These are phyloP conservation scores for Pestalotiopsis fici DNA, from an alignment of 2,329 filamentous ascomycete genomes.

Conservation along the genomic window DNA sequence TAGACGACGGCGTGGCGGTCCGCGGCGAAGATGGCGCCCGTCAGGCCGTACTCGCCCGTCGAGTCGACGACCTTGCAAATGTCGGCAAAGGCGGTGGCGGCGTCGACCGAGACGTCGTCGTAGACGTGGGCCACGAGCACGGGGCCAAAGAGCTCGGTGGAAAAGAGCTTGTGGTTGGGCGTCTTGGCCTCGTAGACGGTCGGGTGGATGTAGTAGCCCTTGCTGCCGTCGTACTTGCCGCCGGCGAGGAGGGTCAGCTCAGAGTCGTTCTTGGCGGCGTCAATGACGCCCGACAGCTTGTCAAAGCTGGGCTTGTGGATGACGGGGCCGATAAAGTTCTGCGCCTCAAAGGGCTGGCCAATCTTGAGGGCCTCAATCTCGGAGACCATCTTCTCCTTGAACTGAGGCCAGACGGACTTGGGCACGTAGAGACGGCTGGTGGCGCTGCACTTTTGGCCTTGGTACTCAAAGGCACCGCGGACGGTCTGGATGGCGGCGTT, in stretches of 20 bases:
- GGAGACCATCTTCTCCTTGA: constrained; percentile 65
- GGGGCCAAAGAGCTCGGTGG: constrained; percentile 81
- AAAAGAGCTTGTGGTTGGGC: constrained; percentile 73
- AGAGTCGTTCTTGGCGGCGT: constrained; percentile 74
- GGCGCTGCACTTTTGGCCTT: constrained; percentile 89
- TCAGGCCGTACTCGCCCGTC: constrained; percentile 77
- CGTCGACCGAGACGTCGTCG: constrained; percentile 60
- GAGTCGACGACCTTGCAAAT: constrained; percentile 66
- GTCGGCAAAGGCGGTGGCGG: constrained; percentile 55
- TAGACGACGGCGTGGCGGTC: constrained; percentile 66
- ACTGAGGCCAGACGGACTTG: constrained; percentile 71
- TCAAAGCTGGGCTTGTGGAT: constrained; percentile 83
- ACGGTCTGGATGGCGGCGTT: constrained; percentile 83
- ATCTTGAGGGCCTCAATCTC: constrained; percentile 72
- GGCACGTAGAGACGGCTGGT: constrained; percentile 80
- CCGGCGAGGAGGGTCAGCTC: constrained; percentile 74
- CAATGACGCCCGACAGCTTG: constrained; percentile 76
- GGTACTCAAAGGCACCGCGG: constrained; percentile 86
- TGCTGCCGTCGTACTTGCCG: constrained; percentile 74
- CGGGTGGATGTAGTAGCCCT: constrained; percentile 82
- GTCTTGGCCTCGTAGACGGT: constrained; percentile 79
- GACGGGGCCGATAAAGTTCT: constrained; percentile 84
- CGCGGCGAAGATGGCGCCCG: constrained; percentile 73
- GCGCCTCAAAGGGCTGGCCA: constrained; percentile 67
- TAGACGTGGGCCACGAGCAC: constrained; percentile 76